Evolutionary conservation across 306 rosid species (phyloP).

Genomic region (Pyrus bretschneideri): DNA sequence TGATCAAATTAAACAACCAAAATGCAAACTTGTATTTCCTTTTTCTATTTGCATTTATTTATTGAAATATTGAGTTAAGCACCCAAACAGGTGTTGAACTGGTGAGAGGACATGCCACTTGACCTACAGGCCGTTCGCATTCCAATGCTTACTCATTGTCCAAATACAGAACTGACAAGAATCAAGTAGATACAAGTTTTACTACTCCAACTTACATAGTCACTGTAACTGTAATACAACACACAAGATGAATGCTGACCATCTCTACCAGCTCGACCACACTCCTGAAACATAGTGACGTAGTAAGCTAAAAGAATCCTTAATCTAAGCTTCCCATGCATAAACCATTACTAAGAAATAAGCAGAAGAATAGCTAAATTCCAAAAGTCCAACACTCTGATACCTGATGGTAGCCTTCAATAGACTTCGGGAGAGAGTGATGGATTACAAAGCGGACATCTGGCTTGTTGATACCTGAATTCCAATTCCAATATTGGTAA

Average conservation of each 20-base stretch:
- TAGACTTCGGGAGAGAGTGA: conserved; percentile 94
- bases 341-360: not conserved
- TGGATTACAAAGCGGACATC: conserved; percentile 98
- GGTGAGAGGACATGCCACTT: not conserved
- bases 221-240: conserved; percentile 84
- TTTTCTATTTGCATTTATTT: not conserved
- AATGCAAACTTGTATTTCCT: not conserved
- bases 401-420: conserved; percentile 99
- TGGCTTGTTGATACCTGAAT: conserved; percentile 93
- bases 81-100: not conserved
- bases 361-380: not conserved
- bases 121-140: not conserved
- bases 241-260: conserved; percentile 89
- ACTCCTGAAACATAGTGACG: conserved; percentile 52
- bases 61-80: not conserved
- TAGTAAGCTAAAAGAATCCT: conserved; percentile 19
- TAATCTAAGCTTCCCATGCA: not conserved
- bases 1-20: not conserved
- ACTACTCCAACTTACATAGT: conserved; percentile 56
- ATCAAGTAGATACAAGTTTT: conserved; percentile 3
- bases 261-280: conserved; percentile 99
- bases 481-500: conserved; percentile 26
- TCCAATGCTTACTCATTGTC: conserved; percentile 1
- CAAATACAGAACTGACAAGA: conserved; percentile 5
- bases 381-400: not conserved